These are phyloP conservation scores for Corylus americana DNA, from an alignment of 306 rosid genomes.

Conservation along the genomic window DNA sequence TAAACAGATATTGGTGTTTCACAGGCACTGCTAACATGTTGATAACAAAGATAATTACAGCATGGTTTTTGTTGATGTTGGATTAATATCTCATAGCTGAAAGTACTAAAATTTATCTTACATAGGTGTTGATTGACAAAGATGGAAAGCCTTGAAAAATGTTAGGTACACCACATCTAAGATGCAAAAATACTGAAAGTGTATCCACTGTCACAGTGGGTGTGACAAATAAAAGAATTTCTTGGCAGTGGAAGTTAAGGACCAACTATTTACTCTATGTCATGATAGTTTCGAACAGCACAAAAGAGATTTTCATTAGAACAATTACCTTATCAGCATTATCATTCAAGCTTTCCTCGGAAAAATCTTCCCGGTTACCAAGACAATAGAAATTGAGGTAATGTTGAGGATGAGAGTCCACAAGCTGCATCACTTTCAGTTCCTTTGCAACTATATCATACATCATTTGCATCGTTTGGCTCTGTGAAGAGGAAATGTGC, in stretches of 20 bases:
- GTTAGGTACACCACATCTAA: not conserved
- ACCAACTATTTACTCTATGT: slow-evolving; percentile 11
- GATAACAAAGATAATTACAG: not conserved
- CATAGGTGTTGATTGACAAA: not conserved
- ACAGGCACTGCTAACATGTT: not conserved
- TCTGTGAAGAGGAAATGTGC: slow-evolving; percentile 43
- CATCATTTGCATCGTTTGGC: slow-evolving; percentile 89
- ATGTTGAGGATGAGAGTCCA: slow-evolving; percentile 55
- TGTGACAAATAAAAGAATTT: slow-evolving; percentile 9
- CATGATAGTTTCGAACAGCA: slow-evolving; percentile 5
- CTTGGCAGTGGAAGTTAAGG: not conserved
- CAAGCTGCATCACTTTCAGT: slow-evolving; percentile 50
- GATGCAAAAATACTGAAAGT: not conserved
- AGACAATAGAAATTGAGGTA: slow-evolving; percentile 96
- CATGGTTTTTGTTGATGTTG: not conserved
- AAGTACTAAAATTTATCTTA: not conserved
- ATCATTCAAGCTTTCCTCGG: slow-evolving; percentile 35
- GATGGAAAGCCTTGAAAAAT: not conserved
- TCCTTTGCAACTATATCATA: slow-evolving; percentile 62
- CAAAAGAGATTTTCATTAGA: slow-evolving; percentile 4
- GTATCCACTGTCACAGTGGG: not conserved
- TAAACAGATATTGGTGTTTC: not conserved
- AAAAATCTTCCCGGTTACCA: slow-evolving; percentile 72
- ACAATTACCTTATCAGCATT: slow-evolving; percentile 58
- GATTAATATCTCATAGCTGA: not conserved